Evolutionary conservation across 2,329 filamentous ascomycete genomes (phyloP), one percentile per base, ranked within the genome.

Genomic region (Fusarium pininemorale): DNA sequence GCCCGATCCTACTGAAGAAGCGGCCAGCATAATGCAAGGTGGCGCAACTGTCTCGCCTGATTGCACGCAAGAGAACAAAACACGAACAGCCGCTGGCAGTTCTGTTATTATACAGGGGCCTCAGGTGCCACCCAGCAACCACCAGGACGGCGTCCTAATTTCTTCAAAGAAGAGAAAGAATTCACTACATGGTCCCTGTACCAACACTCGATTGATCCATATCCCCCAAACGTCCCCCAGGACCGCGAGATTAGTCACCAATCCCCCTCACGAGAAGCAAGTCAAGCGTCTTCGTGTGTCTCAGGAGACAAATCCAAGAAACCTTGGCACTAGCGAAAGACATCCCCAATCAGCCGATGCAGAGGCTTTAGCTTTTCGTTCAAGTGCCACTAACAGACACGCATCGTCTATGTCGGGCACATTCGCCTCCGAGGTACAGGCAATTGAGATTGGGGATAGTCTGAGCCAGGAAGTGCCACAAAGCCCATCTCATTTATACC

Each of bases 241-340:
- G 14, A 26, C 48, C 47, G 26, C 50, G 10, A 28, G 26, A 7
- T 44, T 42, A 45, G 57, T 22, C 18, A 62, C 26, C 30, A 57
- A 60, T 32, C 39, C 30, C 37, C n/a, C 60, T 30, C 76, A 73
- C 15, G 47, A 54, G 28, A 73, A 74, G 39, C 70, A 73, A n/a
- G 26, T 55, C 28, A 81, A 81, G 63, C 78, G 80, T 13, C 79
- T 76, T 30, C 77, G 79, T 47, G 67, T 77, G 20, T 78, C 79
- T 7, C 74, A 75, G 38, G 77, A 73, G 20, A 56, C 59, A 30
- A 53, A 42, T n/a, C 74, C 76, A 28, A 44, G 42, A 20, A 66
- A 64, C n/a, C 56, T 61, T 22, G 56, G 39, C 11, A 41, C 63
- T 16, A 61, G 44, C 38, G 59, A 37, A 37, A 35, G 56, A 28